Evolutionary conservation across 306 rosid species (phyloP).

Genomic region (Dryas octopetala): DNA sequence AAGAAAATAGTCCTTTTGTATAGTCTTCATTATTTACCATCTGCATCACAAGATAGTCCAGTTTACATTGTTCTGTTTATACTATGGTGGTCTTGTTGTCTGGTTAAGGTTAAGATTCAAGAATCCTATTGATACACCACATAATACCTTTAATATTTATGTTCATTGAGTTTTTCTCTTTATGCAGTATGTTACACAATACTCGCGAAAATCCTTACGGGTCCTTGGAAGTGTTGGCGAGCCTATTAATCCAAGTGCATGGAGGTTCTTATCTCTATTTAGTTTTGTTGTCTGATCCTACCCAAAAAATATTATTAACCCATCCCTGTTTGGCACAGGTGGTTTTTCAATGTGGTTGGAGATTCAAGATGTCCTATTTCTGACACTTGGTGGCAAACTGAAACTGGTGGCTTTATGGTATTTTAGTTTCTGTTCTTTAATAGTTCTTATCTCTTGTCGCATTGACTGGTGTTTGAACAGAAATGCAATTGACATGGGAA

Average conservation of each 20-base stretch:
- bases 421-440: constrained; percentile 30
- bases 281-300: constrained; percentile 7
- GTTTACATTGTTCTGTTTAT: background rate
- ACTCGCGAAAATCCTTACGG: constrained; percentile 85
- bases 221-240: constrained; percentile 97
- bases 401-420: constrained; percentile 99
- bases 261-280: constrained; percentile 59
- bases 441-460: constrained; percentile 23
- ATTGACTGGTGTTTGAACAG: constrained; percentile 3
- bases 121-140: background rate
- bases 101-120: background rate
- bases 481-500: background rate
- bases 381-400: constrained; percentile 99
- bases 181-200: constrained; percentile 80
- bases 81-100: background rate
- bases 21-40: background rate
- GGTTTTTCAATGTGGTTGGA: constrained; percentile 93
- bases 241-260: constrained; percentile 99
- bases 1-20: constrained; percentile 5
- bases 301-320: constrained; percentile 5
- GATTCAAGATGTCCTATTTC: constrained; percentile 96
- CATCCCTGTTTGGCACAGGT: constrained; percentile 50
- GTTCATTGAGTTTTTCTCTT: constrained; percentile 15
- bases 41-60: background rate
- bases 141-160: background rate